Conservation (phyloP, 225 moss, liverwort and hornwort genomes). For the Antitrichia curtipendula region DNA sequence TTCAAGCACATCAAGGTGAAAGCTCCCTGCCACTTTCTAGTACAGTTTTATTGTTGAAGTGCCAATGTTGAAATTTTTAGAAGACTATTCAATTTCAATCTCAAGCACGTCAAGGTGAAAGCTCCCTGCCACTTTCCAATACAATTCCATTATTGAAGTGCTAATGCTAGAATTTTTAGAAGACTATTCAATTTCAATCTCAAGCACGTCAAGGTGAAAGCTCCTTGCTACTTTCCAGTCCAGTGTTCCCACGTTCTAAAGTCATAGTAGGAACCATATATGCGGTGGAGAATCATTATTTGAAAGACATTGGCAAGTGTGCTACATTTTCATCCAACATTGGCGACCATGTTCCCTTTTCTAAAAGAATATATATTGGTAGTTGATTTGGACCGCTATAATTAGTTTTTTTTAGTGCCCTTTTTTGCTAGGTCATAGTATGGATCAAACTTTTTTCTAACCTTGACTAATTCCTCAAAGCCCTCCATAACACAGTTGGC, state of each 20-base stretch:
- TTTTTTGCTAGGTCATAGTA: fast-evolving
- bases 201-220: background rate
- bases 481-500: fast-evolving
- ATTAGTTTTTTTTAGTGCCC: background rate
- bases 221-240: fast-evolving
- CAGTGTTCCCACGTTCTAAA: fast-evolving
- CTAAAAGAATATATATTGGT: background rate
- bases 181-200: background rate
- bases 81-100: background rate
- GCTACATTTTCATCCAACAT: fast-evolving
- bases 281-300: fast-evolving
- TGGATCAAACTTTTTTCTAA: background rate
- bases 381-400: fast-evolving
- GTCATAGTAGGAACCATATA: background rate
- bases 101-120: background rate
- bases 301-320: background rate
- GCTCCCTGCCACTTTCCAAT: fast-evolving
- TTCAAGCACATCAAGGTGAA: no score
- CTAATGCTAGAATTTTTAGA: fast-evolving
- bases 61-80: background rate
- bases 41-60: no score
- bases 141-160: background rate
- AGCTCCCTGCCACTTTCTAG: no score
- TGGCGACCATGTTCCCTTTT: no score
- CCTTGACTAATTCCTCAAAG: background rate